These are phyloP conservation scores for Crithidia thermophila DNA, from an alignment of 208 protist species.

Conservation along the genomic window DNA sequence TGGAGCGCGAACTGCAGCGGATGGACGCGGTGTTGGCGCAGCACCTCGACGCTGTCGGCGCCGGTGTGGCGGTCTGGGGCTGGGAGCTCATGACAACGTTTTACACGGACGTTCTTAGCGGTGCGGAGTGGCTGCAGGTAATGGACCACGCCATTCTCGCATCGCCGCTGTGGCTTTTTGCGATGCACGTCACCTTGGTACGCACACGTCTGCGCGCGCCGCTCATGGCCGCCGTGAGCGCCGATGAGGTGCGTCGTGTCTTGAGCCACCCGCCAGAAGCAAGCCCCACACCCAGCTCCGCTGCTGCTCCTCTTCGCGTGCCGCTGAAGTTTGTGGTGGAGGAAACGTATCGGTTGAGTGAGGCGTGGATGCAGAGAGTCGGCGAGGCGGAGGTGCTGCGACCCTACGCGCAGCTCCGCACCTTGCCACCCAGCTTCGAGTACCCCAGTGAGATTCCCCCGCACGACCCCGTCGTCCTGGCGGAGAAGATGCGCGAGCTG, in stretches of 20 bases:
- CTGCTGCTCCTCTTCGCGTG: neutral
- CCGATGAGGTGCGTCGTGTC: conserved; percentile 42
- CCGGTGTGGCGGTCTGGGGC: conserved; percentile 66
- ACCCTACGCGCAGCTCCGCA: neutral
- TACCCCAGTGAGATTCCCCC: conserved; percentile 52
- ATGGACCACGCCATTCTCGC: conserved; percentile 88
- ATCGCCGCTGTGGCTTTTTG: conserved; percentile 80
- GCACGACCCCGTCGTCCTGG: conserved; percentile 46
- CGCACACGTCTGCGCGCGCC: conserved; percentile 30
- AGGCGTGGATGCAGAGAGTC: conserved; percentile 12
- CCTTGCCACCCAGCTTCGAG: conserved; percentile 13
- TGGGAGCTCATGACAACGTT: conserved; percentile 69
- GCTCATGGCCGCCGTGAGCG: conserved; percentile 40
- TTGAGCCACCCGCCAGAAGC: conserved; percentile 36
- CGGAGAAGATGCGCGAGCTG: conserved; percentile 52
- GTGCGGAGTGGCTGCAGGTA: conserved; percentile 85
- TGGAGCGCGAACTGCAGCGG: conserved; percentile 49
- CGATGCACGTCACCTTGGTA: conserved; percentile 63
- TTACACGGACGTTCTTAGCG: conserved; percentile 72
- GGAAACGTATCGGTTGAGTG: conserved; percentile 47
- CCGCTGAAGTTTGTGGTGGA: conserved; percentile 42
- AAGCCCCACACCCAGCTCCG: neutral
- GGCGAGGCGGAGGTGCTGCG: neutral
- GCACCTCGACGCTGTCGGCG: conserved; percentile 59
- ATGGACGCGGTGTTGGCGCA: conserved; percentile 50